phyloP scores from a whole-genome alignment of 2,329 filamentous ascomycete species.

The Botrytis hyacinthi region DNA sequence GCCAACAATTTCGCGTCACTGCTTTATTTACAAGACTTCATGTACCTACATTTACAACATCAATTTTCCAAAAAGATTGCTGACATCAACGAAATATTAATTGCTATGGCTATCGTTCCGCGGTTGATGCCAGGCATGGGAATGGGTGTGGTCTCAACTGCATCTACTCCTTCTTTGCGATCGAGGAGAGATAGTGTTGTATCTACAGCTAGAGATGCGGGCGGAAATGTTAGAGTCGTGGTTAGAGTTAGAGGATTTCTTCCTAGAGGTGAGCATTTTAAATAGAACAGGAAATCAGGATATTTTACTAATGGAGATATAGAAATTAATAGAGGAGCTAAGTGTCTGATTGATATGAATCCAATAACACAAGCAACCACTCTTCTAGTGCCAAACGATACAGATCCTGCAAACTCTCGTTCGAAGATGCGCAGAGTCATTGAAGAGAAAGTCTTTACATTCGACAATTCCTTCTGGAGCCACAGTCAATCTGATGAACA shows the following conservation, averaged over 20 bases:
- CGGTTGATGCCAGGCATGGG: constrained; percentile 46
- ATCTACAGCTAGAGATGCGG: constrained; percentile 52
- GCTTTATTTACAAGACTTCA: constrained; percentile 21
- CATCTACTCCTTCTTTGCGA: constrained; percentile 75
- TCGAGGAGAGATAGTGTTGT: constrained; percentile 67
- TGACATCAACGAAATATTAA: constrained; percentile 38
- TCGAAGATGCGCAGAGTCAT: constrained; percentile 69
- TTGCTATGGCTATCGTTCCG: constrained; percentile 44
- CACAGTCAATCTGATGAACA: constrained; percentile 75
- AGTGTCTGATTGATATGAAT: constrained; percentile 91
- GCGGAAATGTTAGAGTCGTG: constrained; percentile 79
- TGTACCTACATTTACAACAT: constrained; percentile 35
- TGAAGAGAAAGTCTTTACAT: constrained; percentile 90
- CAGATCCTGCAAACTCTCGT: constrained; percentile 53
- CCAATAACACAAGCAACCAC: constrained; percentile 82
- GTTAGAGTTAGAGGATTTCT: constrained; percentile 79
- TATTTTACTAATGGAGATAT: constrained; percentile 28
- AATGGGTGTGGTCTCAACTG: constrained; percentile 54
- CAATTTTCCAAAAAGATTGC: constrained; percentile 32
- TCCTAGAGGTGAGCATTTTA: constrained; percentile 60
- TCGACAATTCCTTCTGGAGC: constrained; percentile 99
- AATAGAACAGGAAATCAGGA: background rate
- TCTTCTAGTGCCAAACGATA: constrained; percentile 65
- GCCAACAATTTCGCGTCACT: constrained; percentile 17
- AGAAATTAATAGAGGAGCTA: constrained; percentile 79